phyloP scores from a whole-genome alignment of 768 basidiomycete species.

The Pholiota conissans region DNA sequence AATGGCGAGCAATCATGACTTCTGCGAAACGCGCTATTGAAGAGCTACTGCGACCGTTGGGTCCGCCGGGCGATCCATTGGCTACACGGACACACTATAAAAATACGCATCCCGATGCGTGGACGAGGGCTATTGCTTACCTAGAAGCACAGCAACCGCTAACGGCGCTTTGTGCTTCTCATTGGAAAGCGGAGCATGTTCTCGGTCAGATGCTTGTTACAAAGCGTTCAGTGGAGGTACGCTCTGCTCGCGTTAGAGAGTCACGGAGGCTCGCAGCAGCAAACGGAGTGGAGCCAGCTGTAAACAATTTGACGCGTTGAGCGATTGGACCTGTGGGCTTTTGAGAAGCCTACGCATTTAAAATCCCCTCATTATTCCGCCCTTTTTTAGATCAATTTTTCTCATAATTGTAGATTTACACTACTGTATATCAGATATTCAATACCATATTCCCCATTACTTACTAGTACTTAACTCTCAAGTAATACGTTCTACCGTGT shows the following conservation, averaged over 20 bases:
- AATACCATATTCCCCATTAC: too few species aligned
- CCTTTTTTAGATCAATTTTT: too few species aligned
- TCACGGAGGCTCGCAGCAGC: background rate
- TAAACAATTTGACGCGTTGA: too few species aligned
- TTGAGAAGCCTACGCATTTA: too few species aligned
- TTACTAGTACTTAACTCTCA: too few species aligned
- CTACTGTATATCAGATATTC: too few species aligned
- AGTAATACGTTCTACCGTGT: too few species aligned
- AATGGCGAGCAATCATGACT: conserved; percentile 1
- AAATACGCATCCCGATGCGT: background rate
- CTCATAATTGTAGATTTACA: too few species aligned
- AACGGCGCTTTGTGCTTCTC: background rate
- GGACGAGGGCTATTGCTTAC: background rate
- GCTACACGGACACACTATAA: background rate
- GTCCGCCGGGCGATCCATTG: background rate
- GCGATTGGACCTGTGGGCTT: too few species aligned
- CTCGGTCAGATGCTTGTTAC: conserved; percentile 1
- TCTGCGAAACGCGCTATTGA: background rate
- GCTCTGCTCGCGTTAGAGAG: background rate
- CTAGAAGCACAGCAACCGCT: background rate
- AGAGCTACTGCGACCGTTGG: background rate
- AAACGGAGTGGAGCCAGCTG: too few species aligned
- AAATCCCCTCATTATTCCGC: too few species aligned
- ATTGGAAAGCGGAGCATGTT: conserved; percentile 4
- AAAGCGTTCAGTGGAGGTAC: background rate